Base-by-base conservation (phyloP, 108 stramenopile genomes). In the Cyclostephanos tholiformis region DNA sequence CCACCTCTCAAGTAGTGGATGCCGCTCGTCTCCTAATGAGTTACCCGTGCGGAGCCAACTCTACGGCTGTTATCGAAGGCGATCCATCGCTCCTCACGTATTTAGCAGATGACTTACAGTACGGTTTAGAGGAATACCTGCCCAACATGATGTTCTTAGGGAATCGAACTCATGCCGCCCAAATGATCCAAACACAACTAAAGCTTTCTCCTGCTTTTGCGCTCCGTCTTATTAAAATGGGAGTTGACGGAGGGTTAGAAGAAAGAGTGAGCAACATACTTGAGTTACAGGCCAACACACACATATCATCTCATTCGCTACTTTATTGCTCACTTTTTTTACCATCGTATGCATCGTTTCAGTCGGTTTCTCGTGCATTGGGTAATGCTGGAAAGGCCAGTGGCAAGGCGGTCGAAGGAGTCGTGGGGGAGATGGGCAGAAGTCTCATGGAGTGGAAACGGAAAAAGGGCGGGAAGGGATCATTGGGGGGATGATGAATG, bases 31-130 rank as follows among this genome's bases (percentile, higher is more conserved):
- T 71, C 22, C 71, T 78, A 26, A 36, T 78, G 30, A 14, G 50
- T 10, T 58, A 69, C 53, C 46, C 43, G 36, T 29, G 41, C 23
- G 67, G 44, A 30, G 25, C 19, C 16, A 66, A 25, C 17, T 52
- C 63, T 0, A 32, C 64, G 8, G 17, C 50, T 50, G 35, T 78
- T 19, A 49, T 78, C 22, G 69, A 71, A 49, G 39, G 51, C 46
- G 77, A 78, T 23, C 77, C 77, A 30, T 65, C 65, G 30, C 63
- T 78, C n/a, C 57, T 78, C 35, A 78, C 77, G n/a, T 78, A 71
- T 44, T 58, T 46, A 19, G 65, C 49, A 11, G 51, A 71, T 71
- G 70, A 78, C 36, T 70, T 78, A 16, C 38, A 61, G 6, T 65
- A 78, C 38, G 70, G 70, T 3, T 41, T 78, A 8, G 56, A 65